These are phyloP conservation scores for Diaporthe sp. DNA, from an alignment of 2,329 filamentous ascomycete species.

Conservation along the genomic window DNA sequence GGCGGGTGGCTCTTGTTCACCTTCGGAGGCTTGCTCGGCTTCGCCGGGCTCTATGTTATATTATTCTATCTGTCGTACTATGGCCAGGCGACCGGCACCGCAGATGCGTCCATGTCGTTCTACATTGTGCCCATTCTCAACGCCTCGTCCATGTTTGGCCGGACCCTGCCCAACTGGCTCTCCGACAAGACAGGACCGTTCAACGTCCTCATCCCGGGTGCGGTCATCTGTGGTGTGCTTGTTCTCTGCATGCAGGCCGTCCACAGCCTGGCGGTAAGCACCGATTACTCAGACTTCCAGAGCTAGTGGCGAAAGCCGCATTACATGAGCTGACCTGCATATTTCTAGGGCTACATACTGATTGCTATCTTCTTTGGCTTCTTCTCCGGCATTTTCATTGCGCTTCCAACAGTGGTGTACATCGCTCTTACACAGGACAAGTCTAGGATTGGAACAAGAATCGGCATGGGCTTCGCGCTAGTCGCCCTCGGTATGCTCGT, in stretches of 20 bases:
- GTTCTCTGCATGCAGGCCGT: conserved; percentile 53
- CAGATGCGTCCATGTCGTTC: conserved; percentile 50
- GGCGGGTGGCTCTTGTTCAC: conserved; percentile 51
- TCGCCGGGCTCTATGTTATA: conserved; percentile 54
- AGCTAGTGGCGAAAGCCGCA: neutral
- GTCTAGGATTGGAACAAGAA: conserved; percentile 55
- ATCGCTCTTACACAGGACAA: conserved; percentile 53
- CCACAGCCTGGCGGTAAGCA: conserved; percentile 41
- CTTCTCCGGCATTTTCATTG: conserved; percentile 57
- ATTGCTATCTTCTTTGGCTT: conserved; percentile 54
- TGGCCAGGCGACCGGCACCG: conserved; percentile 46
- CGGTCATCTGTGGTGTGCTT: conserved; percentile 48
- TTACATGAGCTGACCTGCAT: neutral
- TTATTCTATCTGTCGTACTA: conserved; percentile 57
- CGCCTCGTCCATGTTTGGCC: conserved; percentile 53
- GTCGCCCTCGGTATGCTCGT: conserved; percentile 48
- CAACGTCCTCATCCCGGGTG: conserved; percentile 50
- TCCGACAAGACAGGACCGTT: conserved; percentile 54
- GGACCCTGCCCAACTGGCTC: conserved; percentile 52
- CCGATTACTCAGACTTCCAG: no score
- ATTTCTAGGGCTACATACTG: conserved; percentile 47
- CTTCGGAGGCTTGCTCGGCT: conserved; percentile 50
- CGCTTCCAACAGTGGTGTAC: conserved; percentile 55
- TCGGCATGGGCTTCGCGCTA: conserved; percentile 54
- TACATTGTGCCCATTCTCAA: conserved; percentile 58